Evolutionary conservation across 768 basidiomycete genomes (phyloP).

Genomic region (Termitomyces sp.): DNA sequence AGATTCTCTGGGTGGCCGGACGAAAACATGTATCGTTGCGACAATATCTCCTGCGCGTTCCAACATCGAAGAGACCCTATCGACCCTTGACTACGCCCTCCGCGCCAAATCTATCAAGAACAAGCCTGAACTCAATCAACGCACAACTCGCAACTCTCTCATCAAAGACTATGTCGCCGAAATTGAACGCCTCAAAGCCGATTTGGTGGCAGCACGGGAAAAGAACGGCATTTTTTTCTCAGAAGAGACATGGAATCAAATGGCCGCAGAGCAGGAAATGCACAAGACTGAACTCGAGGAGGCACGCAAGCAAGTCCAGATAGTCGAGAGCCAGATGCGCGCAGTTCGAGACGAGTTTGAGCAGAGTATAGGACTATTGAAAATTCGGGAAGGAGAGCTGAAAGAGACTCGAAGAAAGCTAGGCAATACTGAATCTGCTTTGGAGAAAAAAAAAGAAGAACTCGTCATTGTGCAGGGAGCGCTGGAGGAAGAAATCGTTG

Average conservation of each 20-base stretch:
- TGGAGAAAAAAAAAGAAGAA: conserved; percentile 52
- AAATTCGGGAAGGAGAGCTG: conserved; percentile 73
- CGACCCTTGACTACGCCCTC: conserved; percentile 94
- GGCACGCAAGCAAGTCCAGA: conserved; percentile 74
- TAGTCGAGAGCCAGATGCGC: conserved; percentile 77
- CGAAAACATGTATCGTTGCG: conserved; percentile 97
- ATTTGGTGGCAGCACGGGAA: conserved; percentile 86
- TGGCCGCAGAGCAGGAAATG: conserved; percentile 72
- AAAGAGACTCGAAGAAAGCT: conserved; percentile 54
- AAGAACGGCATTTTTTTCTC: conserved; percentile 96
- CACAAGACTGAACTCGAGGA: conserved; percentile 76
- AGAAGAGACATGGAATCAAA: conserved; percentile 84
- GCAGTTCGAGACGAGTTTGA: conserved; percentile 88
- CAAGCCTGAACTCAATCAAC: conserved; percentile 91
- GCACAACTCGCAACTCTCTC: conserved; percentile 87
- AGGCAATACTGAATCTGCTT: conserved; percentile 40
- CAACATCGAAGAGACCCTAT: conserved; percentile 95
- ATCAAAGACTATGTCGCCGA: conserved; percentile 92
- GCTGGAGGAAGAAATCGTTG: conserved; percentile 74
- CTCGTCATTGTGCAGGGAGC: conserved; percentile 51
- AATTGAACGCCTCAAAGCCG: conserved; percentile 88
- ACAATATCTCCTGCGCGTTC: conserved; percentile 92
- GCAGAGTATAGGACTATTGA: conserved; percentile 74
- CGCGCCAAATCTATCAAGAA: conserved; percentile 95
- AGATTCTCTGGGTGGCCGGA: conserved; percentile 97